phyloP scores from a whole-genome alignment of 2,329 filamentous ascomycete genomes.

The Lasiodiplodia citricola region DNA sequence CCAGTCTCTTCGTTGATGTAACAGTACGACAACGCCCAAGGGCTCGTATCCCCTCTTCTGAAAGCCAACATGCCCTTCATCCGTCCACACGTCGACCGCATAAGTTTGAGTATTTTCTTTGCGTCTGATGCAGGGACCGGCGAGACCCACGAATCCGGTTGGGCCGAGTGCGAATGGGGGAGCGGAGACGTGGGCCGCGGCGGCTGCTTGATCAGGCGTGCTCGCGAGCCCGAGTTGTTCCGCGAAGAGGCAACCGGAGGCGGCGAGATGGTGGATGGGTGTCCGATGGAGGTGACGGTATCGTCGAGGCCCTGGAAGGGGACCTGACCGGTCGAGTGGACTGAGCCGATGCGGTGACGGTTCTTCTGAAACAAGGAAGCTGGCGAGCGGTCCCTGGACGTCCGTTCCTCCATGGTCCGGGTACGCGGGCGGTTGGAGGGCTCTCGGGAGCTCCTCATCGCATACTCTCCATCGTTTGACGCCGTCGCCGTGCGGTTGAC shows the following conservation, averaged over 20 bases:
- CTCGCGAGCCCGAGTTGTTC: slow-evolving; percentile 34
- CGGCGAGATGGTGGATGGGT: slow-evolving; percentile 46
- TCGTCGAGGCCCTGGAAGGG: slow-evolving; percentile 53
- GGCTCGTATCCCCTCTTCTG: slow-evolving; percentile 63
- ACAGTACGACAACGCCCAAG: slow-evolving; percentile 74
- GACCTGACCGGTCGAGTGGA: slow-evolving; percentile 67
- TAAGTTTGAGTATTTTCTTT: slow-evolving; percentile 73
- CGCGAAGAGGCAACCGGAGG: slow-evolving; percentile 36
- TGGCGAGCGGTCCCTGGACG: slow-evolving; percentile 48
- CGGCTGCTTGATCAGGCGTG: slow-evolving; percentile 40
- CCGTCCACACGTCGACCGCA: slow-evolving; percentile 77
- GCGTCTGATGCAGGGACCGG: slow-evolving; percentile 66
- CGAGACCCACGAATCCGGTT: slow-evolving; percentile 44
- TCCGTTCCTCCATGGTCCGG: slow-evolving; percentile 55
- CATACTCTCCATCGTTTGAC: slow-evolving; percentile 41
- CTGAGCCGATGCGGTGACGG: slow-evolving; percentile 71
- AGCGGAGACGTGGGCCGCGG: slow-evolving; percentile 34
- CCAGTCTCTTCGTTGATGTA: slow-evolving; percentile 80
- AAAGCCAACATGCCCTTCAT: slow-evolving; percentile 83
- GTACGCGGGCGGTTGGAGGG: slow-evolving; percentile 60
- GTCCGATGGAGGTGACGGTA: slow-evolving; percentile 48
- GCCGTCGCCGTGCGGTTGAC: slow-evolving; percentile 40
- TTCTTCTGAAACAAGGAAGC: slow-evolving; percentile 51
- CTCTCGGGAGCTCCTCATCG: slow-evolving; percentile 47
- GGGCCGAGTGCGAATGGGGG: slow-evolving; percentile 35